Base-by-base conservation (phyloP, 306 rosid species). In the Gillenia trifoliata region DNA sequence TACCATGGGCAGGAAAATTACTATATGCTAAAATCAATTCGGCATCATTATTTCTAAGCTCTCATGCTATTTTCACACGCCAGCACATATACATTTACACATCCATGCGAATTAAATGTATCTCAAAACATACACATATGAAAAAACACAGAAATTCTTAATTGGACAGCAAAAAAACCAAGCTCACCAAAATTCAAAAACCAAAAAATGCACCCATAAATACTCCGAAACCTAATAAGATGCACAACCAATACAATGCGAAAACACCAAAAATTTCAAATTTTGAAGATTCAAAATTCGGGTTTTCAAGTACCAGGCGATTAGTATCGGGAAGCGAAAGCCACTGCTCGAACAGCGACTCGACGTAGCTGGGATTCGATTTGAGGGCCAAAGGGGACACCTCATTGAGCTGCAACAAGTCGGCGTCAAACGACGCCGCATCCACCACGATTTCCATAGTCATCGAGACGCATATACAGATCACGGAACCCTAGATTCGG, bases 301-400 rank as follows among this genome's bases (percentile, higher is more conserved):
- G 40, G 3, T 26, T 16, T 13, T 59, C 5, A 43, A 52, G 45
- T 94, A 95, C 99, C 97, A 90, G 79, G n/a, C 97, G 98, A 80
- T 89, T 87, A 75, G 85, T 87, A 41, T 85, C 92, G 0, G 96
- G 96, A 47, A 92, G 96, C 76, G 98, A 86, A n/a, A 95, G 93
- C 99, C 99, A 95, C 79, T 90, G 92, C 76, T 92, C 96, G 75
- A 89, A 95, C 60, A 95, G 93, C 80, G 85, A 85, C 81, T 92
- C 89, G 12, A 84, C 96, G 62, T 90, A 87, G 77, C 52, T 82
- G 47, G 81, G 78, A 81, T 92, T 92, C 28, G 98, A 83, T 85
- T 95, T 95, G 78, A 95, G 85, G 12, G 92, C 87, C 70, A 90
- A 41, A 74, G 96, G 82, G 28, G 99, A 89, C 23, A 95, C 88